A percentile compares a stretch with the other conserved stretches of the same genome.
Conservation (phyloP, 2,329 filamentous ascomycete species). For the Scedosporium dehoogii region DNA sequence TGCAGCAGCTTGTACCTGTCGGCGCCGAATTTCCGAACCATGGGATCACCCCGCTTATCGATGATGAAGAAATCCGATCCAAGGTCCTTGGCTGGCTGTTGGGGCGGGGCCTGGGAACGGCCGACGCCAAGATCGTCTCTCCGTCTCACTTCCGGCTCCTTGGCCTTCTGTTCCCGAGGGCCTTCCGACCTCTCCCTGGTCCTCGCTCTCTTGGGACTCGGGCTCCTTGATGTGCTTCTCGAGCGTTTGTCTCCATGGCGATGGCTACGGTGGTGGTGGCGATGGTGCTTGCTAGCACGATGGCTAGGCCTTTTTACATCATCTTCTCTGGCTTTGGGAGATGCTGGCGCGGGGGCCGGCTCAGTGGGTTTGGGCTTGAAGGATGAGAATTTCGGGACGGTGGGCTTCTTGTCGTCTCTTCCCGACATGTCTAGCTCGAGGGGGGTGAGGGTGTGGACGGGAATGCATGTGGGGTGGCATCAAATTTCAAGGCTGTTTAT, state of each 20-base stretch:
- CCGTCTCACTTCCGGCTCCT: not conserved
- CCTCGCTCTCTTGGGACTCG: not conserved
- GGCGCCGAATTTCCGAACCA: conserved; percentile 63
- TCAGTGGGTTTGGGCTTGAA: conserved; percentile 39
- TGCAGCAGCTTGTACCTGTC: conserved; percentile 62
- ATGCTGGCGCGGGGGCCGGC: not conserved
- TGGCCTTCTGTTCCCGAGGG: not conserved
- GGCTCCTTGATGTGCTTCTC: not conserved
- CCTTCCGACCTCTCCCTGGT: not conserved
- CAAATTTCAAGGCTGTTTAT: not conserved
- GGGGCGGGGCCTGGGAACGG: not conserved
- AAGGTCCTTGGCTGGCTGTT: not conserved
- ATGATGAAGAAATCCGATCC: conserved; percentile 35
- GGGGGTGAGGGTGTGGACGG: not conserved
- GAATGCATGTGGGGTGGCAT: not conserved
- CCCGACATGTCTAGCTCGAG: conserved; percentile 16
- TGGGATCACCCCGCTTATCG: conserved; percentile 67
- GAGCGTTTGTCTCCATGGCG: not conserved
- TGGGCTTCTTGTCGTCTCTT: conserved; percentile 15
- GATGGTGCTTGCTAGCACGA: conserved; percentile 2
- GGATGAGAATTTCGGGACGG: conserved; percentile 63
- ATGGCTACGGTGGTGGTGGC: not conserved
- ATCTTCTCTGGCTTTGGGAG: not conserved
- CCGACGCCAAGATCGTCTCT: not conserved
- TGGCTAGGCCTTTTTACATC: not conserved